Conservation (phyloP, 1,139 yeast species). For the Dujonia santamariae region DNA sequence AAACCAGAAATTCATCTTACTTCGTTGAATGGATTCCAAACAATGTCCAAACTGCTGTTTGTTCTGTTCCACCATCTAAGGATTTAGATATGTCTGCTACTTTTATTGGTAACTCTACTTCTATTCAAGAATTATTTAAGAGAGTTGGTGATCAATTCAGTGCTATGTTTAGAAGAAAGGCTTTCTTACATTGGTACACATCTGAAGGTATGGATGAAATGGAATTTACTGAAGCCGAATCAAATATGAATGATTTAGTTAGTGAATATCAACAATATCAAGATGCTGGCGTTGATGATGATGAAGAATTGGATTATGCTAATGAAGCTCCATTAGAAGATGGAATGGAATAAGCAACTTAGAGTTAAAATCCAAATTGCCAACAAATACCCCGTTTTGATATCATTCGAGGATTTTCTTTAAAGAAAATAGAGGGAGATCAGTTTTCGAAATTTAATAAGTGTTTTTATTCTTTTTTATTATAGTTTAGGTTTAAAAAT, state of each 20-base stretch:
- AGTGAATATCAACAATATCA: constrained; percentile 92
- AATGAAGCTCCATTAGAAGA: constrained; percentile 63
- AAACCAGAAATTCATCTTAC: constrained; percentile 73
- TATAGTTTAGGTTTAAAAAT: constrained; percentile 3
- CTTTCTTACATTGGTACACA: constrained; percentile 94
- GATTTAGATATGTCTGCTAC: constrained; percentile 88
- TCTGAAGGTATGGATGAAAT: constrained; percentile 94
- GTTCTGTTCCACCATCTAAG: constrained; percentile 87
- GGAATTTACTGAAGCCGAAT: constrained; percentile 87
- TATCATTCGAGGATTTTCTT: constrained; percentile 1
- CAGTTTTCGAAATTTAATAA: constrained; percentile 1
- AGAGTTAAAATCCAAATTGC: no score
- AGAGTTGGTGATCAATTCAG: constrained; percentile 88
- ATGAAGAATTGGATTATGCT: constrained; percentile 64
- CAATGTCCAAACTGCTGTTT: constrained; percentile 90
- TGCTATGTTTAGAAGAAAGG: constrained; percentile 91
- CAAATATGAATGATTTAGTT: constrained; percentile 81
- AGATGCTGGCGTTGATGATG: constrained; percentile 75
- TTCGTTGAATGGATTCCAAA: constrained; percentile 98
- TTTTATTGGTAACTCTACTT: constrained; percentile 87
- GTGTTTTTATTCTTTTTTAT: constrained; percentile 5
- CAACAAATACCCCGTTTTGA: no score
- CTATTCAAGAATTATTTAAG: constrained; percentile 86
- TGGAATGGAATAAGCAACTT: constrained; percentile 45
- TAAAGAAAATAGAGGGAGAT: no score